Evolutionary conservation across 352 stramenopile species (phyloP).

Genomic region (Phytophthora megakarya): DNA sequence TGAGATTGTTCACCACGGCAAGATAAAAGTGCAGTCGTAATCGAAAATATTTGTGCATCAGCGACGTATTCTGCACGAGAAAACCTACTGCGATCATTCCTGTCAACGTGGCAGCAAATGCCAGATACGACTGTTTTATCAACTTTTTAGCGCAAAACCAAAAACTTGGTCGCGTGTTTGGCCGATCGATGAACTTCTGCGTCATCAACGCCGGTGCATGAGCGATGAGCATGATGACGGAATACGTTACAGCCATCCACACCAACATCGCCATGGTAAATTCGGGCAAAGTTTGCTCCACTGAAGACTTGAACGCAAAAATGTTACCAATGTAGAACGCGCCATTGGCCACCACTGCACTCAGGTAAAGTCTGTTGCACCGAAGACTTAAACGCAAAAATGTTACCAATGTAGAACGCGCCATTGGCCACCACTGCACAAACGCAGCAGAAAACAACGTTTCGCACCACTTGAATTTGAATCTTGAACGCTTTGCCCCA

Average conservation of each 20-base stretch:
- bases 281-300: constrained; percentile 30
- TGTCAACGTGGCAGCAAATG: constrained; percentile 3
- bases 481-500: constrained; percentile 20
- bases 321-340: constrained; percentile 35
- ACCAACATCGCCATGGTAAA: constrained; percentile 36
- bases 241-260: constrained; percentile 36
- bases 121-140: constrained; percentile 1
- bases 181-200: constrained; percentile 18
- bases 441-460: constrained; percentile 23
- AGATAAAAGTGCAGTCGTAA: constrained; percentile 41
- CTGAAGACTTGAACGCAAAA: constrained; percentile 30
- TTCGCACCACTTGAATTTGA: constrained; percentile 24
- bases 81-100: constrained; percentile 15
- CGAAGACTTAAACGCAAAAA: constrained; percentile 32
- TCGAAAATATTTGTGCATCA: constrained; percentile 16
- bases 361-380: constrained; percentile 29
- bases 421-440: constrained; percentile 33
- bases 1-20: constrained; percentile 26
- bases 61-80: constrained; percentile 18
- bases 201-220: constrained; percentile 26
- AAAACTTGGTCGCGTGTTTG: constrained; percentile 1
- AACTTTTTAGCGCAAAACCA: constrained; percentile 33
- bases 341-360: constrained; percentile 42
- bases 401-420: constrained; percentile 34
- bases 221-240: constrained; percentile 11